Evolutionary conservation across 2,329 filamentous ascomycete genomes (phyloP).

Genomic region (Calonectria pauciramosa): DNA sequence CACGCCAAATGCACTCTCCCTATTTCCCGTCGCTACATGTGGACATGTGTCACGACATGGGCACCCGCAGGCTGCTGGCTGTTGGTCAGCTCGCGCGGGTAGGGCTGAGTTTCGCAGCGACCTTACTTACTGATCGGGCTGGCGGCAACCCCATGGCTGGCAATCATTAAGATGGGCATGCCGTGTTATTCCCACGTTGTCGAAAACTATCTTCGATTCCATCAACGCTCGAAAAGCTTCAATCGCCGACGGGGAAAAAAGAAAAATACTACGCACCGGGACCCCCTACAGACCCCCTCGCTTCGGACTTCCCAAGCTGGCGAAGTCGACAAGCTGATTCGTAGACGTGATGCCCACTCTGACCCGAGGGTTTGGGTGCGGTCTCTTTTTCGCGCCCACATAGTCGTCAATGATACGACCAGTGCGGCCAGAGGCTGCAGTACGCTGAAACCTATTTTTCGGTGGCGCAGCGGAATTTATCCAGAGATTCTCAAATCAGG

Average conservation of each 20-base stretch:
- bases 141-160: background rate
- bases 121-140: constrained; percentile 10
- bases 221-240: background rate
- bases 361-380: constrained; percentile 30
- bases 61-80: constrained; percentile 20
- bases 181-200: background rate
- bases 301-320: constrained; percentile 21
- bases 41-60: constrained; percentile 23
- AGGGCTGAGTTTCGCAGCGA: constrained; percentile 23
- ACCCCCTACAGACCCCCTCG: background rate
- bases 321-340: constrained; percentile 20
- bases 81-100: constrained; percentile 20
- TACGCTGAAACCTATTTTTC: constrained; percentile 24
- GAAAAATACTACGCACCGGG: background rate
- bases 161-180: background rate
- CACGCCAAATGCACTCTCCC: constrained; percentile 4
- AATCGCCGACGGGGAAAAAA: background rate
- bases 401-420: constrained; percentile 29
- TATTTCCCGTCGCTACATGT: constrained; percentile 15
- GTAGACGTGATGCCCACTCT: constrained; percentile 16
- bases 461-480: constrained; percentile 32
- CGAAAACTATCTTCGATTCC: background rate
- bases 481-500: constrained; percentile 20
- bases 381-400: constrained; percentile 24
- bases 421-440: constrained; percentile 17